Evolutionary conservation across 139 green algal genomes (phyloP), one percentile per base, ranked within the genome.

Genomic region (Tetratostichococcus sp.): DNA sequence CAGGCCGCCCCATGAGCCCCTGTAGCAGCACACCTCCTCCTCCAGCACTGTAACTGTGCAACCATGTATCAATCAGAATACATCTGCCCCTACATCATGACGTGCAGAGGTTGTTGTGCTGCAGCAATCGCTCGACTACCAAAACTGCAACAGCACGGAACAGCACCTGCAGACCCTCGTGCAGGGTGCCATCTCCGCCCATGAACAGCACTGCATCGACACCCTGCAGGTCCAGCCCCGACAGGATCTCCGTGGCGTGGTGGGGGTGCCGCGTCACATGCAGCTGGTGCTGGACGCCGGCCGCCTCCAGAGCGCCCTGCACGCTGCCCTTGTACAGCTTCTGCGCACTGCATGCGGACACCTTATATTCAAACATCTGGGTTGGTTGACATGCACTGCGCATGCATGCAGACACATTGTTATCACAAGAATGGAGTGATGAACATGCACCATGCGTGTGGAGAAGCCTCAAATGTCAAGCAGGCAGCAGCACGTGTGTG

Each of bases 131-230:
- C n/a, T n/a, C n/a, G n/a, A 31, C 26, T 34, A 68, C 33, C 31
- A 19, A 71, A 28, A 34, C 28, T 43, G 28, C 67, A 35, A 34
- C 28, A 4, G n/a, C 19, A 1, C 2, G 31, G 67, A 23, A 50
- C n/a, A n/a, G 5, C 26, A 70, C 90, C 88, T 94, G 89, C 67
- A 95, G 35, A 6, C 77, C 84, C 71, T 95, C 91, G 75, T 79
- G 85, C 42, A 90, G 70, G 0, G 91, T 94, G 22, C 91, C 91
- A 69, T 96, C 91, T 1, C 91, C 91, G 1, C 91, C 90, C 22
- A 92, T 81, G 65, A 83, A 78, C 42, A 91, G 58, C 26, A 94
- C 26, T 4, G 85, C 31, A 70, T 87, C 80, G 28, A 83, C 73
- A 1, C 32, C 17, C 30, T 43, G 65, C 35, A 88, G 74, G 16